These are phyloP conservation scores for Apiotrichum mycotoxinovorans DNA, from an alignment of 1,284 basidiomycete species.

Conservation along the genomic window DNA sequence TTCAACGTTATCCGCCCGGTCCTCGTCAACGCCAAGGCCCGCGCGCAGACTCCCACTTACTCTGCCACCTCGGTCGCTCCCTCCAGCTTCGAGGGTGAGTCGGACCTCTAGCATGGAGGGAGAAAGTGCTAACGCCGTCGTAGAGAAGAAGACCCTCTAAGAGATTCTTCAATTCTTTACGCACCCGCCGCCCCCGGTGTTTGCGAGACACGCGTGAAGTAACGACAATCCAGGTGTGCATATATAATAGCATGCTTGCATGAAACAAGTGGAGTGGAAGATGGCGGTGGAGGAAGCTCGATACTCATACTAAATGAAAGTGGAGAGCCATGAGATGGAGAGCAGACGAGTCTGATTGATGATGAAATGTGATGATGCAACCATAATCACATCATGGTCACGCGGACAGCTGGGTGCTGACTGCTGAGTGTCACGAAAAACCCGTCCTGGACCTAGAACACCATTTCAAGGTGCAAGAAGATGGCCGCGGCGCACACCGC, in stretches of 20 bases:
- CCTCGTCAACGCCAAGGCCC: conserved; percentile 53
- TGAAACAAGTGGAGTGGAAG: neutral
- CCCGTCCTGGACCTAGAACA: too few species aligned
- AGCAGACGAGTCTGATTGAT: neutral
- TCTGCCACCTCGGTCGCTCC: conserved; percentile 31
- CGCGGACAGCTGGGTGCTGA: too few species aligned
- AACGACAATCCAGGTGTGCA: neutral
- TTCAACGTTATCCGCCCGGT: conserved; percentile 65
- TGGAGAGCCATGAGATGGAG: neutral
- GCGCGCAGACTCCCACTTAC: conserved; percentile 28
- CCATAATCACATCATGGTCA: too few species aligned
- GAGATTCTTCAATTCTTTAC: neutral
- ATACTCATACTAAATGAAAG: neutral
- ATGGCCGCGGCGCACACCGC: too few species aligned
- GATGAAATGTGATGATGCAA: conserved; percentile 1
- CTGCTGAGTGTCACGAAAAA: too few species aligned
- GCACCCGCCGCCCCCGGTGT: neutral
- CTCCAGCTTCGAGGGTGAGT: conserved; percentile 44
- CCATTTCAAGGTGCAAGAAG: too few species aligned
- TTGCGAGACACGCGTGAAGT: conserved; percentile 2
- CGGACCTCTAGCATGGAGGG: neutral
- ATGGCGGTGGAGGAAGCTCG: too few species aligned
- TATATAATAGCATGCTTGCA: neutral
- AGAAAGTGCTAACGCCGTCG: conserved; percentile 3
- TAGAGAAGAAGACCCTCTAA: conserved; percentile 18